These are phyloP conservation scores for Dissophora globulifera DNA, from an alignment of 192 early-diverging fungal species.

Conservation along the genomic window DNA sequence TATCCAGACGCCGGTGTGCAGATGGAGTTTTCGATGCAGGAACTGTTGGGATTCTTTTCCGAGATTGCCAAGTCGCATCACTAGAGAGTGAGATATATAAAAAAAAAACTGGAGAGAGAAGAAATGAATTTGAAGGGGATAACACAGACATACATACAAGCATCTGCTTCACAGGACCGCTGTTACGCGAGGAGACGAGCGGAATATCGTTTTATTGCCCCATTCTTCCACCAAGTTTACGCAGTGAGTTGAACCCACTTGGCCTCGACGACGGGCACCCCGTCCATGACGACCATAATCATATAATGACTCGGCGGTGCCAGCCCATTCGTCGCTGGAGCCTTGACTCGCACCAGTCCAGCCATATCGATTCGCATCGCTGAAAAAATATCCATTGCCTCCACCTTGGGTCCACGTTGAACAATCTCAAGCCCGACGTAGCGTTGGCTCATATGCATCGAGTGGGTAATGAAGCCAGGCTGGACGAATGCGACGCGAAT, in stretches of 20 bases:
- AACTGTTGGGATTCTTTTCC: conserved; percentile 77
- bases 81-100: neutral
- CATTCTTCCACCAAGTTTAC: neutral
- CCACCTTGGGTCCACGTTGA: conserved; percentile 11
- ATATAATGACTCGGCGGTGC: conserved; percentile 46
- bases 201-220: no score
- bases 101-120: neutral
- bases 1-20: conserved; percentile 86
- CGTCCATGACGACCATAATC: conserved; percentile 39
- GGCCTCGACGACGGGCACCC: conserved; percentile 40
- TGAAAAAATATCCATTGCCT: neutral
- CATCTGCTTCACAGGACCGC: no score
- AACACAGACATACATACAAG: no score
- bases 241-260: conserved; percentile 41
- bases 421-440: conserved; percentile 54
- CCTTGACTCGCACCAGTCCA: conserved; percentile 31
- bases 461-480: conserved; percentile 63
- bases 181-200: no score
- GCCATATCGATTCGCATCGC: no score
- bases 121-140: neutral
- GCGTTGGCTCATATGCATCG: conserved; percentile 63
- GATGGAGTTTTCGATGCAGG: conserved; percentile 89
- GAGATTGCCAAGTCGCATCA: conserved; percentile 70
- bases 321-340: conserved; percentile 30
- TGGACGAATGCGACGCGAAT: conserved; percentile 58